Base-by-base conservation (phyloP, 1,139 yeast species). In the Sporopachydermia cereana region DNA sequence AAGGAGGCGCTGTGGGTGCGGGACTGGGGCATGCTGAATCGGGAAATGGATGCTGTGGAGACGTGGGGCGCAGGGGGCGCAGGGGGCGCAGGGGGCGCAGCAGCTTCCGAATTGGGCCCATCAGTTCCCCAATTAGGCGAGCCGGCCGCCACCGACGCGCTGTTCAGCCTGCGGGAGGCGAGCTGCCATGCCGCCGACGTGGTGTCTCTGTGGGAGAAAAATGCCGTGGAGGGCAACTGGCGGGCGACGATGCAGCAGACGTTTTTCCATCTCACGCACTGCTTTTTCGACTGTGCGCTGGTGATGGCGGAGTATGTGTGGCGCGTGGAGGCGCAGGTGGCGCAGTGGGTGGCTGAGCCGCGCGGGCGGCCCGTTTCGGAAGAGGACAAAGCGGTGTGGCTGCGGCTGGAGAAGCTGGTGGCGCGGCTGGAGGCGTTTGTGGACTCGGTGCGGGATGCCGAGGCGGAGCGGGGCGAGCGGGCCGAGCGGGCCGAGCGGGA, bases 151-250 rank as follows among this genome's bases (percentile, higher is more conserved):
- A 16, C 39, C 24, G 50, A 51, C 45, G 48, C 48, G 29, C 55
- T 58, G 45, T 54, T 59, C 43, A 60, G 56, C 3, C 51, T 62
- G 36, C 44, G 57, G n/a, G 63, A 60, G 46, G 64, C 66, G 16
- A 67, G 67, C 3, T 59, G 62, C 3, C 63, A 61, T 44, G 64
- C 66, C 9, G 64, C 66, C 1, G 68, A 63, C 46, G 60, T 65
- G 1, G 57, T 63, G 24, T 61, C 66, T 7, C 51, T 65, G 45
- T 63, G 67, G 62, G 67, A 63, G 44, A 64, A 64, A 50, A 66
- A 63, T 46, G 53, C 61, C 2, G 57, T 55, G 12, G 53, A 57
- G 20, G 58, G 63, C 62, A 58, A 60, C 3, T 47, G 57, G 41
- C 60, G 58, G 45, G 58, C 59, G 3, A 57, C 63, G 12, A 45